Evolutionary conservation across 1,139 yeast genomes (phyloP), one percentile per base, ranked within the genome.

Genomic region (Torulaspora pretoriensis): DNA sequence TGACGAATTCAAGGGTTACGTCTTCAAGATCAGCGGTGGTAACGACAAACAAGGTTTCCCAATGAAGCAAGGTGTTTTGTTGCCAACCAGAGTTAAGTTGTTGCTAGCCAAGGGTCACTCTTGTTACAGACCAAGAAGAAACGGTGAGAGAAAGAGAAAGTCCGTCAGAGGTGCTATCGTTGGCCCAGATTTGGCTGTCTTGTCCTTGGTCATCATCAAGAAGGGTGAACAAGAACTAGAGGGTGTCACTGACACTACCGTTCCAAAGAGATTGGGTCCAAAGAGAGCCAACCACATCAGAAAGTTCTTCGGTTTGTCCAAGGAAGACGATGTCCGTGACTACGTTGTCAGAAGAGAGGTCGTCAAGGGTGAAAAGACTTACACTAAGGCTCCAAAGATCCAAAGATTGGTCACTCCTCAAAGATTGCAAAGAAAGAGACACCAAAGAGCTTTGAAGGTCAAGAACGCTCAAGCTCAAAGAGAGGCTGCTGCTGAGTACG

Each of bases 41-140:
- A 94, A 94, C 86, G 98, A 92, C 81, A 92, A 92, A 80, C 98
- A 92, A 81, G 98, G 98, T 81, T 94, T 92, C 96, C 97, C 98
- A 78, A 92, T 94, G 98, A 92, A 90, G 78, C 98, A 92, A 80
- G 97, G 97, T 83, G 98, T 92, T 62, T 80, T 92, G 83, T 95
- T 88, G 81, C 97, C 98, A 77, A 88, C 95, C 83, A 95, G 98
- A 85, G 97, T 94, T 68, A 89, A 87, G 75, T 83, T 92, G 69
- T 82, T 94, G 72, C 81, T 92, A 72, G 73, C 96, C 66, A 83
- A 87, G 78, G 96, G 95, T 69, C 86, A 80, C 81, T 87, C 97
- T 69, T 90, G 97, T 83, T 92, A 92, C 95, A 92, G 98, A 82
- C 95, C 96, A 76, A 94, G 98, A 83, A 88, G 98, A 80, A 71